Conservation (phyloP, 2,329 filamentous ascomycete genomes). For the Rasamsonia emersonii region DNA sequence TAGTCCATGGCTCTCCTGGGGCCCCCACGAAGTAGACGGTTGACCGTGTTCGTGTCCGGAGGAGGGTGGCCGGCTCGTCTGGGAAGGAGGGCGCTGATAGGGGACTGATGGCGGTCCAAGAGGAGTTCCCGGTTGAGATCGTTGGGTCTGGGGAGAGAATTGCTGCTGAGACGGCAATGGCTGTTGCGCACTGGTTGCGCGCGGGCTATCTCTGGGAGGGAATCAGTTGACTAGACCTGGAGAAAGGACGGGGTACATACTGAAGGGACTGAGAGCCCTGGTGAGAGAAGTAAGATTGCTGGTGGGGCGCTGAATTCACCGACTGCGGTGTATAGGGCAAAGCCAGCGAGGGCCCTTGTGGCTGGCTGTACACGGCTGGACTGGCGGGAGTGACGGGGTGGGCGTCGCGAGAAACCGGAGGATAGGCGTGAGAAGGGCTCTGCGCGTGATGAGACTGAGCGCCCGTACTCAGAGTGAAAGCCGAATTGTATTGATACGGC, state of each 20-base stretch:
- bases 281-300: constrained; percentile 30
- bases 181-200: constrained; percentile 20
- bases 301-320: constrained; percentile 21
- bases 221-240: constrained; percentile 24
- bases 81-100: constrained; percentile 26
- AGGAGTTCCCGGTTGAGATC: constrained; percentile 41
- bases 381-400: constrained; percentile 17
- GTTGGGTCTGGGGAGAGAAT: constrained; percentile 27
- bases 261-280: constrained; percentile 32
- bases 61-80: constrained; percentile 27
- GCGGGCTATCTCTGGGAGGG: constrained; percentile 27
- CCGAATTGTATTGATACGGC: constrained; percentile 31
- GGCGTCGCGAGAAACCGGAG: constrained; percentile 26
- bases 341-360: constrained; percentile 21
- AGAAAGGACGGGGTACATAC: constrained; percentile 28
- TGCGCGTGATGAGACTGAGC: constrained; percentile 23
- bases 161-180: constrained; percentile 26
- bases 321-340: constrained; percentile 33
- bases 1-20: constrained; percentile 20
- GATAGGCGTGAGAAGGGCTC: constrained; percentile 23
- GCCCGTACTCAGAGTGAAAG: constrained; percentile 21
- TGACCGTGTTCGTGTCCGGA: constrained; percentile 27
- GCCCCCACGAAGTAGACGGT: constrained; percentile 24
- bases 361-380: constrained; percentile 20
- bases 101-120: constrained; percentile 36